A percentile compares a stretch with the other conserved stretches of the same genome.
Conservation (phyloP, 1,284 basidiomycete genomes). For the Irpex sp. region DNA sequence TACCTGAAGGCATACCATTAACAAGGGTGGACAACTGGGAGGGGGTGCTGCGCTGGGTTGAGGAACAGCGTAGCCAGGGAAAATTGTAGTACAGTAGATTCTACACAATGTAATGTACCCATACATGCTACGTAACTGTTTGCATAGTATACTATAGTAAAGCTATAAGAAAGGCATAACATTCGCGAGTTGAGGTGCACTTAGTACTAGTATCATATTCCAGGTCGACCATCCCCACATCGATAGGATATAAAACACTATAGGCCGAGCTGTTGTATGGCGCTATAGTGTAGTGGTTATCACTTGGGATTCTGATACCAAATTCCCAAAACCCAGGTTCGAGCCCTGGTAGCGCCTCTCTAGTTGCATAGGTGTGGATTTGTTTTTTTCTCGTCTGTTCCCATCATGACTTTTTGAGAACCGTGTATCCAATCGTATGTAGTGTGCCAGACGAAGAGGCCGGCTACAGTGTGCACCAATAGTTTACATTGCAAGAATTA, state of each 20-base stretch:
- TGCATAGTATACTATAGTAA: no score
- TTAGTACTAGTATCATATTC: no score
- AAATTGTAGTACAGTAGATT: constrained; percentile 12
- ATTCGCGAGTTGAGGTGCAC: no score
- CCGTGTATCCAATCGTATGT: no score
- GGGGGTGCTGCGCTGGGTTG: constrained; percentile 50
- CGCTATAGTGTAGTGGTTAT: constrained; percentile 20
- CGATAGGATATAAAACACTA: neutral
- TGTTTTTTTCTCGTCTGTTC: neutral
- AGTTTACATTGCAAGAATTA: no score
- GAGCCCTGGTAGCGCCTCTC: constrained; percentile 17
- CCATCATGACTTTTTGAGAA: neutral
- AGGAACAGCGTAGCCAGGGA: constrained; percentile 30
- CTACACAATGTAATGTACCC: neutral
- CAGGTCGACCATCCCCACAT: no score
- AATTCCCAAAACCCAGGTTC: constrained; percentile 19
- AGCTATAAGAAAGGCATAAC: no score
- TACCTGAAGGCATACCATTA: constrained; percentile 43
- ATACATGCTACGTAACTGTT: no score
- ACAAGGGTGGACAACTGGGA: constrained; percentile 53
- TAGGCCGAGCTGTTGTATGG: neutral
- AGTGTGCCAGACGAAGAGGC: no score
- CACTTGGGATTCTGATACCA: constrained; percentile 18
- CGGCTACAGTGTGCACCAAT: no score
- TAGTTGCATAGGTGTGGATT: neutral